Evolutionary conservation across 768 basidiomycete species (phyloP), one percentile per base, ranked within the genome.

Genomic region (Boletus edulis): DNA sequence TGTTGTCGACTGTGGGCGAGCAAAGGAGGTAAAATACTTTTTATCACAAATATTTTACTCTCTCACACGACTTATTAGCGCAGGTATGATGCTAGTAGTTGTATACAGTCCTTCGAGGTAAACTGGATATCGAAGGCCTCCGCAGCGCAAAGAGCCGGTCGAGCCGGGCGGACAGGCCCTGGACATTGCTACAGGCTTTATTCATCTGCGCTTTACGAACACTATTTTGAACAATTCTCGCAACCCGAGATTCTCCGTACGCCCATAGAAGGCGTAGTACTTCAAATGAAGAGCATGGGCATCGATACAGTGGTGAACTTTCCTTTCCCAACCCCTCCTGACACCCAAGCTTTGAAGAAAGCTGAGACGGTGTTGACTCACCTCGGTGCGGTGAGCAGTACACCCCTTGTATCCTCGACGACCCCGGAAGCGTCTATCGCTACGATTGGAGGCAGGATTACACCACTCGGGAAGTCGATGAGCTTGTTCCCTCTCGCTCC

Each of bases 241-340:
- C 76, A 83, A 54, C 97, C 97, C 3, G 97, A 99, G 70, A 95
- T 98, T 52, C 79, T 94, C 42, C 88, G 95, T 22, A 94, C 91
- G 76, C 95, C 97, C 0, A 96, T 98, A 61, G 97, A 98, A 63
- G 95, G 94, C 2, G 87, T 98, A 22, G 91, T 98, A 10, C 77
- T 98, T 32, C 95, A 98, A 71, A 98, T 99, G 96, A 99, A 99
- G 77, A 87, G 85, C 70, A 98, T 99, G 94, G 92, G 96, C 66
- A 96, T 99, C 55, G 94, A 98, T 65, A 80, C 92, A 1, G 93
- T 98, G 38, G 79, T 92, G 62, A 98, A 98, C 74, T 99, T 99
- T 71, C 97, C 97, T 15, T 98, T 98, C 73, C 97, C 97, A 1
- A 98, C 97, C 0, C 89, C 96, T 14, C 97, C 97, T 0, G 91